Evolutionary conservation across 768 basidiomycete species (phyloP), one percentile per base, ranked within the genome.

Genomic region (Mycena sanguinolenta): DNA sequence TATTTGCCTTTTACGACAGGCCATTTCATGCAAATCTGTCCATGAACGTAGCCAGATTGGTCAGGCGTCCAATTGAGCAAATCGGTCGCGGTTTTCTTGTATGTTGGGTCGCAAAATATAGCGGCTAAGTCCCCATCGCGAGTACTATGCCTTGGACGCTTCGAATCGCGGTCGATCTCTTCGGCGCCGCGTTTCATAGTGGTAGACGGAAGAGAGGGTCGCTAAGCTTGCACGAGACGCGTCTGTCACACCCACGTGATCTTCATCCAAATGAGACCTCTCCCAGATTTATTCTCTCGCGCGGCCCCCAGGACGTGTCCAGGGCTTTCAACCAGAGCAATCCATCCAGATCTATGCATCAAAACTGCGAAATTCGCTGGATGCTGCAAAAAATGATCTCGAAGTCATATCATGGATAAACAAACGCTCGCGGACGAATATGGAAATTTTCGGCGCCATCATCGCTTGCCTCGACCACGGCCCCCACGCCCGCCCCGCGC

Each of bases 241-340:
- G 69, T 17, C 21, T 28, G 16, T 19, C 30, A 60, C 30, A n/a
- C 7, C 19, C 32, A n/a, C n/a, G n/a, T n/a, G n/a, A n/a, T 10
- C 14, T 42, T 16, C 14, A 17, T 19, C 39, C 16, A 42, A 42
- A 42, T 42, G 17, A 39, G 80, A 44, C 78, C 84, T 25, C 81
- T 86, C 42, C 74, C 84, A 63, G 71, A 75, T n/a, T 76, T 87
- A 16, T 87, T 84, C 73, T n/a, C n/a, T 65, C 73, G 38, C 74
- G 77, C 46, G 76, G 80, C 46, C 80, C 87, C 39, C 71, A 76
- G 23, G 74, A 74, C 63, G 82, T 84, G 8, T 83, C 84, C 28
- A 84, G 82, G 70, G 81, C 83, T 12, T 74, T 73, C 23, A 79
- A 80, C 60, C 74, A 84, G 80, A 85, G 39, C 83, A 86, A 65